phyloP scores from a whole-genome alignment of 169 alveolate species.

The Neospora caninum region DNA sequence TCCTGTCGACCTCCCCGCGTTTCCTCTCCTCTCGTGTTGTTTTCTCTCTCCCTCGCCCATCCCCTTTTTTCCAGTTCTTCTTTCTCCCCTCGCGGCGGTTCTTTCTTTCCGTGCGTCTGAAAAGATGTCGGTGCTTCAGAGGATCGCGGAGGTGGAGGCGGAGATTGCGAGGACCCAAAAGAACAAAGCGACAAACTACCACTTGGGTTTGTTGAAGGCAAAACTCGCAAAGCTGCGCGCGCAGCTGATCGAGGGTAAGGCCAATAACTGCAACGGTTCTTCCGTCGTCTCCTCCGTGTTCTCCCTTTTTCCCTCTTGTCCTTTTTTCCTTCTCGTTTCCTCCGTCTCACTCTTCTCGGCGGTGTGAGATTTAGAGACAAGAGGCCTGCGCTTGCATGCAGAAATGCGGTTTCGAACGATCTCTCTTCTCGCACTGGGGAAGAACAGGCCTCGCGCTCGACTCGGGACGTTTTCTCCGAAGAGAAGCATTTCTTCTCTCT shows the following conservation, averaged over 20 bases:
- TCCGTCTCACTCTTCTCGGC: too few species aligned
- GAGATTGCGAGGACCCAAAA: constrained; percentile 99
- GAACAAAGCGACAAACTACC: constrained; percentile 97
- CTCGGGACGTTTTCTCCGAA: too few species aligned
- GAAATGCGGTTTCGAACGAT: too few species aligned
- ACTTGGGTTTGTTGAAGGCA: constrained; percentile 97
- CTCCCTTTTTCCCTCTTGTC: not conserved
- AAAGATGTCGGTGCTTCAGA: constrained; percentile 57
- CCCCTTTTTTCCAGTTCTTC: not conserved
- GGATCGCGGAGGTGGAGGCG: constrained; percentile 92
- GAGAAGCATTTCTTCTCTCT: too few species aligned
- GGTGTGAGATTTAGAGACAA: too few species aligned
- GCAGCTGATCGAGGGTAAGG: constrained; percentile 81
- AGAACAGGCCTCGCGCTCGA: too few species aligned
- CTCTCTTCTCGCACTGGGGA: too few species aligned
- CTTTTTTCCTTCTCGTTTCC: not conserved
- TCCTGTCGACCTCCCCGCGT: not conserved
- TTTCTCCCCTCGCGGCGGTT: not conserved
- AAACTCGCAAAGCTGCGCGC: constrained; percentile 94
- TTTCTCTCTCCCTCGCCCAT: not conserved
- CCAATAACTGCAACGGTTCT: not conserved
- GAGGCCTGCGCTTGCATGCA: too few species aligned
- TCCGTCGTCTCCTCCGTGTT: not conserved
- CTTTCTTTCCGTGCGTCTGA: not conserved
- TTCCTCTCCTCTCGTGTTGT: not conserved